Evolutionary conservation across 495 filamentous ascomycete genomes (phyloP).

Genomic region (Neurospora sp.): DNA sequence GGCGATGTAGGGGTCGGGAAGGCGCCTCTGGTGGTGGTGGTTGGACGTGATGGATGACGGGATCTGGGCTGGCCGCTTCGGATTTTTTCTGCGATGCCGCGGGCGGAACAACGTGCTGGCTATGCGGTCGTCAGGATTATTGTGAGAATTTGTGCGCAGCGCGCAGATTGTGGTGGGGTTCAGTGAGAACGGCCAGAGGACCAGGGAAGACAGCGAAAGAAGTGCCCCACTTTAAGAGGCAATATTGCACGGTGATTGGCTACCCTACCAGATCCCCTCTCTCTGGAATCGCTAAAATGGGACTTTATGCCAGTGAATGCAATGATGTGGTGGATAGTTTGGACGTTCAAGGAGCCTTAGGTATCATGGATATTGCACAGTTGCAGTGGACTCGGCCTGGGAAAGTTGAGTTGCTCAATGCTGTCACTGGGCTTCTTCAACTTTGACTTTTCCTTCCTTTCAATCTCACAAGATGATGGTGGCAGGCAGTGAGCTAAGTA

Average conservation of each 20-base stretch:
- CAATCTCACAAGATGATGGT: not conserved
- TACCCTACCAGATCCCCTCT: not conserved
- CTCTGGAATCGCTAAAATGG: not conserved
- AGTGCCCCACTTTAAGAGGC: conserved; percentile 20
- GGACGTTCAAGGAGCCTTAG: not conserved
- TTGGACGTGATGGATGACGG: not conserved
- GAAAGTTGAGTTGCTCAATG: not conserved
- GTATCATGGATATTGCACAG: not conserved
- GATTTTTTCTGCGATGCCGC: not conserved
- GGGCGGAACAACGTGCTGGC: not conserved
- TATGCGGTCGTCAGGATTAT: conserved; percentile 15
- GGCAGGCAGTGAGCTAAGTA: not conserved
- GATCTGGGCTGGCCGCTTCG: not conserved
- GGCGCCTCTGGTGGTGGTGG: conserved; percentile 13
- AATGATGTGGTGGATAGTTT: not conserved
- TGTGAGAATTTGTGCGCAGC: conserved; percentile 26
- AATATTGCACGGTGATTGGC: not conserved
- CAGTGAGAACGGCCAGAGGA: conserved; percentile 9
- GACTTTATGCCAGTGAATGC: not conserved
- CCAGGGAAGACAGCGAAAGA: conserved; percentile 9
- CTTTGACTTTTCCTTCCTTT: not conserved
- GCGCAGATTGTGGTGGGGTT: conserved; percentile 26
- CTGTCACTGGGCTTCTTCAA: not conserved
- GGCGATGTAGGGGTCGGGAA: not conserved
- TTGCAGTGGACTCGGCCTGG: not conserved